Percentiles rank a stretch among this genome's conserved stretches.
Conservation (phyloP, 768 basidiomycete species). For the Boletellus ananas region DNA sequence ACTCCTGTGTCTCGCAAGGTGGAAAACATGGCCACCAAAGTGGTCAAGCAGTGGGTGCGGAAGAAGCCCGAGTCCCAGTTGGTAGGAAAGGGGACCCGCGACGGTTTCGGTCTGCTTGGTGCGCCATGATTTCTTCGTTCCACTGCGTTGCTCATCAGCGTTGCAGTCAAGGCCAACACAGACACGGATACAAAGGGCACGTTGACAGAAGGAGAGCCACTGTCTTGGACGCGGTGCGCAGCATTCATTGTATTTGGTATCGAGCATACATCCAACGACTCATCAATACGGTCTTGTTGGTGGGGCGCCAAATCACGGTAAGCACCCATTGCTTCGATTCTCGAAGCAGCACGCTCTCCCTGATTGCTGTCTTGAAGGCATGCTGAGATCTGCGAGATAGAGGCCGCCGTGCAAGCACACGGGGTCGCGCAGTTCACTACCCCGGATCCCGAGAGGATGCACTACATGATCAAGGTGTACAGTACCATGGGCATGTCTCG, state of each 20-base stretch:
- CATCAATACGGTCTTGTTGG: constrained; percentile 42
- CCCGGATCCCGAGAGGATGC: constrained; percentile 51
- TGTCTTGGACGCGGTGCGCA: neutral
- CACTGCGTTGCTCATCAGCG: neutral
- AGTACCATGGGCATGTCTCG: neutral
- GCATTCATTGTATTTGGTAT: too few species aligned
- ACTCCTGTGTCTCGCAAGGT: neutral
- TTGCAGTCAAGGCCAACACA: neutral
- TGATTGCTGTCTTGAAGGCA: constrained; percentile 59
- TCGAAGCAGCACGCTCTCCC: constrained; percentile 53
- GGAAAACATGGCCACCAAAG: neutral
- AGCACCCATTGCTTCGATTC: constrained; percentile 34
- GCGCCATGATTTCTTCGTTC: too few species aligned
- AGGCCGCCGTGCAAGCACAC: neutral
- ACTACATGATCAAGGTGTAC: constrained; percentile 35
- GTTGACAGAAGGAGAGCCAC: constrained; percentile 9
- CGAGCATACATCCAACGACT: neutral
- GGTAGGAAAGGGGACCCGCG: neutral
- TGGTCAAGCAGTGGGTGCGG: neutral
- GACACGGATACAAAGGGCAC: constrained; percentile 22
- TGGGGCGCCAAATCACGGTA: constrained; percentile 51
- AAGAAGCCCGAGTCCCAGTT: neutral
- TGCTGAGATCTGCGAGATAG: constrained; percentile 12
- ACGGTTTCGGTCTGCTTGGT: neutral
- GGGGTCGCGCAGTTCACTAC: neutral